Base-by-base conservation (phyloP, 2,329 filamentous ascomycete species). In the Truncatella angustata region DNA sequence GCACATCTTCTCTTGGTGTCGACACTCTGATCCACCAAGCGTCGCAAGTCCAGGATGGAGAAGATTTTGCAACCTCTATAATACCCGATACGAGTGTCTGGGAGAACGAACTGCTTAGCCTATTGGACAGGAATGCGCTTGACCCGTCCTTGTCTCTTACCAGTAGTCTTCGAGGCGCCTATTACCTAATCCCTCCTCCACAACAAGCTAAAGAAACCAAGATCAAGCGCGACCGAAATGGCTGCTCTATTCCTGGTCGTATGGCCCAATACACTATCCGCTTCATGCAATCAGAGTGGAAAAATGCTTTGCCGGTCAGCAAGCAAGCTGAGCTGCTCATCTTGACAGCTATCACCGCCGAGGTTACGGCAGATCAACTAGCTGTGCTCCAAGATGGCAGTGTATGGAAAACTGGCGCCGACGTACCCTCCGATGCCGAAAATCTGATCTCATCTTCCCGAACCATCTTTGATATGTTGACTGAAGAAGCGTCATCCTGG, bases 91-190 rank as follows among this genome's bases (percentile, higher is more conserved):
- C 75, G 0, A 71, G 78, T 2, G 70, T 81, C 9, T 97, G 92
- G 91, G 76, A 79, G 59, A 60, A 75, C 12, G 80, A 88, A 12
- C 68, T 96, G 3, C 63, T 66, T 0, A 72, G 71, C 1, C 78
- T 91, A 52, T 68, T 88, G 5, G 66, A 75, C 26, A 63, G 70
- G 1, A 60, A 72, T 1, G 79, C 85, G 2, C 16, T 44, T 21
- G 81, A 82, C 54, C 74, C 81, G 4, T 85, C 90, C 0, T 70
- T 96, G 3, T 83, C 90, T 0, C 81, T 96, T 4, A 90, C 87
- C 2, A 92, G 85, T 63, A 79, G 78, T 21, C 73, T 96, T 5
- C 84, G 82, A 0, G 90, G 90, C 3, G 82, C 83, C 1, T 80
- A 88, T 5, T 85, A 87, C 57, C 70, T 96, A 3, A 75, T 87